These are phyloP conservation scores for Colletotrichum abscissum DNA, from an alignment of 2,329 filamentous ascomycete species.

Conservation along the genomic window DNA sequence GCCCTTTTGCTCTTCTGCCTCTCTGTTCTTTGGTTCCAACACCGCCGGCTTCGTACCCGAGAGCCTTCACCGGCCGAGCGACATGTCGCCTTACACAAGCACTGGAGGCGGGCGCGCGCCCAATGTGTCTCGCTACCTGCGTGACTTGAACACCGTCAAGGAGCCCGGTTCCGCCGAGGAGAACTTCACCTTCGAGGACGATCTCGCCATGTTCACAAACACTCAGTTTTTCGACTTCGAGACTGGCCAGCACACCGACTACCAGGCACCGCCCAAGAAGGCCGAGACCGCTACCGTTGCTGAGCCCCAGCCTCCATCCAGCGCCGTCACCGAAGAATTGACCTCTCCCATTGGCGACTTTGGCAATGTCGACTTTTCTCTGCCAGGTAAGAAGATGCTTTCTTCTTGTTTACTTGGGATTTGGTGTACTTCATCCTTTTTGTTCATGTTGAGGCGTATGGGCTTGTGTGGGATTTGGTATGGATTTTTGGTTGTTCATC, in stretches of 20 bases:
- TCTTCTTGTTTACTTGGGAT: conserved; percentile 16
- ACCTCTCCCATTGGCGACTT: conserved; percentile 57
- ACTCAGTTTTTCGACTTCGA: conserved; percentile 86
- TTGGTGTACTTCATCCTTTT: background rate
- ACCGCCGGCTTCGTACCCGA: background rate
- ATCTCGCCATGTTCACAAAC: conserved; percentile 84
- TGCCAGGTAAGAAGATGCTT: conserved; percentile 55
- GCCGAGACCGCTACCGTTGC: conserved; percentile 43
- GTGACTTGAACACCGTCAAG: conserved; percentile 82
- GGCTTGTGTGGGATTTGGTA: background rate
- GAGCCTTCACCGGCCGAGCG: conserved; percentile 24
- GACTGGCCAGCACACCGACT: conserved; percentile 68
- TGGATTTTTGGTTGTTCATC: background rate
- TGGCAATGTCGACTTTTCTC: conserved; percentile 58
- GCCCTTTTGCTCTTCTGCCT: conserved; percentile 13
- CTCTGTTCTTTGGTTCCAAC: background rate
- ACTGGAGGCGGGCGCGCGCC: conserved; percentile 78
- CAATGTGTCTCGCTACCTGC: conserved; percentile 91
- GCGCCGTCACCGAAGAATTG: conserved; percentile 41
- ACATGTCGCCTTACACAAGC: conserved; percentile 72
- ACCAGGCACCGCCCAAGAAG: conserved; percentile 62
- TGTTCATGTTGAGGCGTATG: background rate
- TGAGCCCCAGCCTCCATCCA: conserved; percentile 42
- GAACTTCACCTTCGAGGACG: conserved; percentile 73
- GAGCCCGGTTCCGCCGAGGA: conserved; percentile 68